A percentile compares a stretch with the other conserved stretches of the same genome.
These are phyloP conservation scores for Scortechinia acanthostroma DNA, from an alignment of 2,329 filamentous ascomycete species.

Conservation along the genomic window DNA sequence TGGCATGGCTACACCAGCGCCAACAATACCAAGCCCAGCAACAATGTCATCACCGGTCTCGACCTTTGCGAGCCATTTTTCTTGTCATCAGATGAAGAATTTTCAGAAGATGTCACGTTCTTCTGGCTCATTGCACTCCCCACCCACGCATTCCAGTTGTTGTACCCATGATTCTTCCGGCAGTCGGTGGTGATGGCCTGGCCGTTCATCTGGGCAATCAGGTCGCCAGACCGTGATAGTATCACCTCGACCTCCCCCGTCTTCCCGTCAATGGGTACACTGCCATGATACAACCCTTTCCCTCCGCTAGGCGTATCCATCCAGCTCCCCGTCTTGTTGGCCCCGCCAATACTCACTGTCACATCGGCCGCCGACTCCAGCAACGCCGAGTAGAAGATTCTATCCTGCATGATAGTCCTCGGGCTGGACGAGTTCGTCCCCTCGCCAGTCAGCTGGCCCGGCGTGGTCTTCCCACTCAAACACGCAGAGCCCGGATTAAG, in stretches of 20 bases:
- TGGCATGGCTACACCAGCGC: too few species aligned
- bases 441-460: constrained; percentile 4
- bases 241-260: constrained; percentile 10
- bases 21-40: too few species aligned
- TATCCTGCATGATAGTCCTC: too few species aligned
- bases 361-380: constrained; percentile 18
- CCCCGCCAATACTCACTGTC: constrained; percentile 19
- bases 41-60: too few species aligned
- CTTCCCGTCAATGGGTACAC: constrained; percentile 12
- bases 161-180: constrained; percentile 12
- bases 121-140: constrained; percentile 9
- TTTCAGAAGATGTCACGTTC: too few species aligned
- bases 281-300: constrained; percentile 21
- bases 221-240: constrained; percentile 15
- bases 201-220: constrained; percentile 8
- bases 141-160: constrained; percentile 27
- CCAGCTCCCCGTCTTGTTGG: constrained; percentile 11
- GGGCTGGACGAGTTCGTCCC: too few species aligned
- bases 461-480: constrained; percentile 16
- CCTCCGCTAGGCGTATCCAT: constrained; percentile 13
- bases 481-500: constrained; percentile 13
- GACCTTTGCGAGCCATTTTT: too few species aligned
- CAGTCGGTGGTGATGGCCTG: constrained; percentile 12
- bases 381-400: constrained; percentile 20
- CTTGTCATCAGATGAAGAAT: too few species aligned